Base-by-base conservation (phyloP, 2,329 filamentous ascomycete species). In the Colletotrichum lini region DNA sequence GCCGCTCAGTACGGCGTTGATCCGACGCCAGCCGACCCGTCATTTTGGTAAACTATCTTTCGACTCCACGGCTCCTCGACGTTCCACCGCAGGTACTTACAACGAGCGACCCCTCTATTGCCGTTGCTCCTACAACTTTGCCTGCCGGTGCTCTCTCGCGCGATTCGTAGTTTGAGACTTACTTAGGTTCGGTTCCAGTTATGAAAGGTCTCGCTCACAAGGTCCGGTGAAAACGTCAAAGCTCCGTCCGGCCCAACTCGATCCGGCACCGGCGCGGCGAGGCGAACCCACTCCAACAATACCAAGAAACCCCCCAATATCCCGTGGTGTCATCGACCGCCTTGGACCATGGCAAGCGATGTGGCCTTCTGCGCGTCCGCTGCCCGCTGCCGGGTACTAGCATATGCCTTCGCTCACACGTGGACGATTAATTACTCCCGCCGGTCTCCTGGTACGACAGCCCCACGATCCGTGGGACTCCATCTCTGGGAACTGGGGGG, bases 1-100 rank as follows among this genome's bases (percentile, higher is more conserved):
- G 26, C 47, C 38, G 18, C 45, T 54, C 35, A 53, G 45, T n/a
- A 53, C 16, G 53, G 45, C 59, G 58, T 53, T 42, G 52, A 63
- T 68, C 65, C 23, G 42, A 35, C 52, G 47, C 47, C 52, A 42
- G 65, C 42, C 26, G 65, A 64, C 23, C 68, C 68, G 58, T 62
- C n/a, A 40, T 47, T 30, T 61, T 45, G 52, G 68, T 68, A 71
- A 67, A 62, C 38, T 56, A 63, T 68, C 52, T 63, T 71, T 68
- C 52, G 49, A 67, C 56, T 53, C 58, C 63, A 70, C 40, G 57
- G 50, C 64, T 67, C 21, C 49, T 26, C 23, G n/a, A 30, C n/a
- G 45, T 68, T 42, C 16, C 53, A 59, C 65, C 40, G 45, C 65
- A 69, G 58, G 38, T 45, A 69, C 38, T 38, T 49, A 40, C 26